These are phyloP conservation scores for Rhodotorula sp. DNA, from an alignment of 1,284 basidiomycete species.

Conservation along the genomic window DNA sequence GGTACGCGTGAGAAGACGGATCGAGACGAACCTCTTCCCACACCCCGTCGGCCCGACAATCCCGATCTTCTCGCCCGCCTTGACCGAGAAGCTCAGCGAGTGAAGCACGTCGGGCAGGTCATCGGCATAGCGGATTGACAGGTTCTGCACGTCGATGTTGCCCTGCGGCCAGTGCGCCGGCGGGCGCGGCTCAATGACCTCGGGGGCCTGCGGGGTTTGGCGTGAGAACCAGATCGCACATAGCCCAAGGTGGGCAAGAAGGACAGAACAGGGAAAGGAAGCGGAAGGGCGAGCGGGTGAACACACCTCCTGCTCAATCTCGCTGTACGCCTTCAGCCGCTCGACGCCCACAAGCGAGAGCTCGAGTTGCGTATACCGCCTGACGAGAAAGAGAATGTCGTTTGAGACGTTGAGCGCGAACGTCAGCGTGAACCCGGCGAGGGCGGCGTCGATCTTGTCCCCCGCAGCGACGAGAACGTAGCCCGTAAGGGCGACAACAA, in stretches of 20 bases:
- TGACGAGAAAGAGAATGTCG: slow-evolving; percentile 52
- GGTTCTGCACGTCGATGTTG: slow-evolving; percentile 63
- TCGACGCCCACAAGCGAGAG: slow-evolving; percentile 94
- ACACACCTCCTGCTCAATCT: slow-evolving; percentile 56
- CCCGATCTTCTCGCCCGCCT: slow-evolving; percentile 77
- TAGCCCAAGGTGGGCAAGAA: background rate
- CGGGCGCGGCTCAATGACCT: slow-evolving; percentile 70
- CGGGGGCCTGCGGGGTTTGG: slow-evolving; percentile 26
- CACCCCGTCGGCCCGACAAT: slow-evolving; percentile 67
- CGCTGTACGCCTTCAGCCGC: slow-evolving; percentile 85
- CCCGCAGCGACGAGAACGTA: slow-evolving; percentile 59
- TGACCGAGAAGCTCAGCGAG: slow-evolving; percentile 64
- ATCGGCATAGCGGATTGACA: slow-evolving; percentile 68
- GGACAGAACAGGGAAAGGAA: background rate
- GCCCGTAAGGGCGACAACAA: slow-evolving; percentile 43
- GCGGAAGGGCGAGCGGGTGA: background rate
- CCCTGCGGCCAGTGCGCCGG: slow-evolving; percentile 68
- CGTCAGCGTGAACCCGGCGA: slow-evolving; percentile 55
- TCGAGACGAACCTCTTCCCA: slow-evolving; percentile 62
- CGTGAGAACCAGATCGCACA: too few relatives aligned
- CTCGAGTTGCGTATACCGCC: slow-evolving; percentile 60
- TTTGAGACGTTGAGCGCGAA: slow-evolving; percentile 52
- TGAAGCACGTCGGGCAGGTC: slow-evolving; percentile 73
- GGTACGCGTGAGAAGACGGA: too few relatives aligned
- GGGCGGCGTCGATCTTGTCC: slow-evolving; percentile 49